Base-by-base conservation (phyloP, 768 basidiomycete species). In the Boletus fagicola region DNA sequence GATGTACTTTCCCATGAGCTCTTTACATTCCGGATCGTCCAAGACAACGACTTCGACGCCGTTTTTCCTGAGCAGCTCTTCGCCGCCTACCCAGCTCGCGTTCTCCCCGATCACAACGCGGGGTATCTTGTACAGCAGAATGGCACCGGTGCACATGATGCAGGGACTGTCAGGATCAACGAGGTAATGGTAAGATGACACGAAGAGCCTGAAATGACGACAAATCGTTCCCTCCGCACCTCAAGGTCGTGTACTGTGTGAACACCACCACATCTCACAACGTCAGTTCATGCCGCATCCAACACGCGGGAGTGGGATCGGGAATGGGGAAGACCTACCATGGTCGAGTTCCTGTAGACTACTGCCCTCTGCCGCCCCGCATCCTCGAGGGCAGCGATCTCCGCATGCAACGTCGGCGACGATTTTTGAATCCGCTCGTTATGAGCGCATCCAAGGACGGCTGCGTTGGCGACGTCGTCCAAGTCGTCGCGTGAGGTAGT, bases 41-140 rank as follows among this genome's bases (percentile, higher is more conserved):
- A 81, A 40, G 36, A 83, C 76, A 42, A 78, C 60, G 28, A 84
- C 76, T 58, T 88, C 80, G 20, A 87, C 81, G 3, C 85, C 85
- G 20, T 76, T 71, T 15, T 65, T 68, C 38, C 73, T 76, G 16
- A 88, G 74, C 20, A 85, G 71, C 20, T 80, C 76, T 61, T 87
- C 86, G 1, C 75, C 78, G 10, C 83, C 84, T 16, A 77, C 58
- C 62, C 80, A 83, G 38, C 76, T 87, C 18, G 58, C 46, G 59
- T 86, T 84, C 66, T 87, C 86, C 18, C 85, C 85, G 47, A 88
- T 81, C 12, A 88, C 84, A 9, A 86, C 80, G 7, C 85, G 78
- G 5, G 83, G 82, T 40, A 88, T 86, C 46, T 80, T 80, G 70
- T 84, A 86, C 11, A 86, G 73, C n/a, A 83, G 57, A 26, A 84